phyloP scores from a whole-genome alignment of 129 eudicot genomes.

The Lactuca saligna region DNA sequence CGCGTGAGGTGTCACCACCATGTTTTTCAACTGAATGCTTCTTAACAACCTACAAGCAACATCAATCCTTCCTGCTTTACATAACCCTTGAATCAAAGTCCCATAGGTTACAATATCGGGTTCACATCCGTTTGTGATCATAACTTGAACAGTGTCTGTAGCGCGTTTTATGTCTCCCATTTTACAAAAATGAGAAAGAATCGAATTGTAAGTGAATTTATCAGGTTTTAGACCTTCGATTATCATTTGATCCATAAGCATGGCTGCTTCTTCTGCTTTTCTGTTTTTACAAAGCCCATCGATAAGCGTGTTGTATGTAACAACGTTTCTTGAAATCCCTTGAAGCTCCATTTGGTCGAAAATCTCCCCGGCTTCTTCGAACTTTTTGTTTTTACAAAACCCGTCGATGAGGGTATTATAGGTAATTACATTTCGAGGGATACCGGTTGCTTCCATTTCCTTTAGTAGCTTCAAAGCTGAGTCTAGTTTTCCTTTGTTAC shows the following conservation, averaged over 20 bases:
- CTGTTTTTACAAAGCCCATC: constrained; percentile 70
- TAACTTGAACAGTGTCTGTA: constrained; percentile 75
- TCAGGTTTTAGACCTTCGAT: constrained; percentile 86
- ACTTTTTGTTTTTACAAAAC: constrained; percentile 63
- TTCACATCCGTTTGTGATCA: constrained; percentile 90
- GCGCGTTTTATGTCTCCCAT: constrained; percentile 81
- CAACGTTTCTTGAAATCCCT: constrained; percentile 72
- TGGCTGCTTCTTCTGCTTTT: constrained; percentile 67
- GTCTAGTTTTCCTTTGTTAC: constrained; percentile 69
- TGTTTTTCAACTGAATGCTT: constrained; percentile 75
- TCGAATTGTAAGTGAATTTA: constrained; percentile 78
- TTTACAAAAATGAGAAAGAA: constrained; percentile 77
- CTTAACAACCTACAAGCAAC: constrained; percentile 74
- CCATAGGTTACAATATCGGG: constrained; percentile 87
- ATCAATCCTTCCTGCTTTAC: constrained; percentile 75
- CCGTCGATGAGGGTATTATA: constrained; percentile 83
- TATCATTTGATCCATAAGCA: constrained; percentile 90
- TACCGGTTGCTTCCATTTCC: constrained; percentile 83
- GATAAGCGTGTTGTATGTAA: constrained; percentile 74
- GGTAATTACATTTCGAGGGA: constrained; percentile 65
- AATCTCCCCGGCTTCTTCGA: constrained; percentile 86
- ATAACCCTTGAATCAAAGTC: constrained; percentile 77
- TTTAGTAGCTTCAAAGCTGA: constrained; percentile 58
- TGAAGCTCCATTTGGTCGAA: constrained; percentile 91
- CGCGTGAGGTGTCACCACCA: constrained; percentile 69